These are phyloP conservation scores for Tricharina praecox DNA, from an alignment of 495 filamentous ascomycete genomes.

Conservation along the genomic window DNA sequence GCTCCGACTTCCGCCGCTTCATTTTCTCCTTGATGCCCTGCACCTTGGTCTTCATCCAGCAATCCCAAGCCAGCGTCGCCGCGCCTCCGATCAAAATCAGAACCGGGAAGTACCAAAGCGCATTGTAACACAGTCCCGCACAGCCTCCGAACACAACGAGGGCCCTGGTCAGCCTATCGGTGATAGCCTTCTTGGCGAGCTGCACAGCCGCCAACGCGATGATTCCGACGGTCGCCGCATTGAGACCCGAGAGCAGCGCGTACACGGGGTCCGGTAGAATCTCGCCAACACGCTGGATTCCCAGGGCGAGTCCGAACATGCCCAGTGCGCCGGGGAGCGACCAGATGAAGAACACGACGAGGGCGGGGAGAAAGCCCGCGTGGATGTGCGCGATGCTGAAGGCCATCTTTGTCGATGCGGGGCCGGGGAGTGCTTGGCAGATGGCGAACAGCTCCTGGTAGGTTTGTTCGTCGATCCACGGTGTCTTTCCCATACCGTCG, in stretches of 20 bases:
- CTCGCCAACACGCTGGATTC: slow-evolving; percentile 43
- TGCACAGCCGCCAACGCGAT: slow-evolving; percentile 64
- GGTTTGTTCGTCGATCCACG: slow-evolving; percentile 63
- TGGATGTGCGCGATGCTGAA: slow-evolving; percentile 57
- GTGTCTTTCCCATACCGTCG: slow-evolving; percentile 29
- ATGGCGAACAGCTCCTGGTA: slow-evolving; percentile 75
- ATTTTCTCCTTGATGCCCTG: neutral
- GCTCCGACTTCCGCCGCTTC: slow-evolving; percentile 6
- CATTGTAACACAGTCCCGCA: slow-evolving; percentile 57
- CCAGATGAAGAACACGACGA: slow-evolving; percentile 48
- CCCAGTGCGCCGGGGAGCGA: slow-evolving; percentile 56
- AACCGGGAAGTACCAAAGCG: slow-evolving; percentile 69
- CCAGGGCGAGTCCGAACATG: slow-evolving; percentile 57
- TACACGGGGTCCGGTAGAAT: slow-evolving; percentile 51
- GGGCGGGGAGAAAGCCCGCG: slow-evolving; percentile 42
- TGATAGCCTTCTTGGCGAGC: slow-evolving; percentile 57
- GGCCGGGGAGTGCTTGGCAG: slow-evolving; percentile 59
- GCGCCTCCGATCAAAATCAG: slow-evolving; percentile 45
- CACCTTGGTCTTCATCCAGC: slow-evolving; percentile 8
- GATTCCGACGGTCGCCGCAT: slow-evolving; percentile 62
- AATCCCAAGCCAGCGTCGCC: slow-evolving; percentile 44
- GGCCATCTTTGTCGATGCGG: slow-evolving; percentile 62
- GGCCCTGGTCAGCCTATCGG: slow-evolving; percentile 49
- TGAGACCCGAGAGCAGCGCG: slow-evolving; percentile 60
- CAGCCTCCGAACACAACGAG: slow-evolving; percentile 52